Evolutionary conservation across 768 basidiomycete species (phyloP).

Genomic region (Suillus cothurnatus): DNA sequence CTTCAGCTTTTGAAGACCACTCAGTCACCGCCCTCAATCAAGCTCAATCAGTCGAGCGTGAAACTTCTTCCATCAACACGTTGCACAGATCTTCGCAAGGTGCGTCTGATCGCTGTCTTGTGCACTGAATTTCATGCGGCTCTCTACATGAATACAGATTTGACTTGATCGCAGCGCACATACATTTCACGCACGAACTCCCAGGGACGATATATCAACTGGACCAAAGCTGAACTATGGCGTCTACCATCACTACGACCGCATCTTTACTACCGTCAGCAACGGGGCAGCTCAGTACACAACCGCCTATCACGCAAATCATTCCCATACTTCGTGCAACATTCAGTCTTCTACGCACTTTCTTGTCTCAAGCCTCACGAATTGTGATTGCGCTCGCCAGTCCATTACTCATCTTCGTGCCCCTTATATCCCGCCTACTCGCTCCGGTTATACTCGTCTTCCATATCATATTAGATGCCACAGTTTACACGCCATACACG

Average conservation of each 20-base stretch:
- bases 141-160: background rate
- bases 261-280: slow-evolving; percentile 3
- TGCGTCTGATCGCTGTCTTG: background rate
- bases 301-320: slow-evolving; percentile 28
- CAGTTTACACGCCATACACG: slow-evolving; percentile 49
- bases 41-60: too few species aligned
- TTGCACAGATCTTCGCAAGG: background rate
- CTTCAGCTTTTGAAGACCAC: too few species aligned
- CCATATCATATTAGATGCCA: slow-evolving; percentile 41
- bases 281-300: slow-evolving; percentile 1
- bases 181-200: background rate
- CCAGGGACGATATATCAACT: background rate
- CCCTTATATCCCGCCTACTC: slow-evolving; percentile 41
- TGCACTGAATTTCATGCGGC: background rate
- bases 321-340: slow-evolving; percentile 20
- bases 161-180: background rate
- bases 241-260: background rate
- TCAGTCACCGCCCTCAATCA: too few species aligned
- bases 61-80: background rate
- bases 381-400: slow-evolving; percentile 15
- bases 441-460: slow-evolving; percentile 49
- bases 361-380: slow-evolving; percentile 9
- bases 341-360: slow-evolving; percentile 19
- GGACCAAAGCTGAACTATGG: background rate
- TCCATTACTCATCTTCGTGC: slow-evolving; percentile 28